phyloP scores from a whole-genome alignment of 2,329 filamentous ascomycete species.

The Colletotrichum tanaceti region DNA sequence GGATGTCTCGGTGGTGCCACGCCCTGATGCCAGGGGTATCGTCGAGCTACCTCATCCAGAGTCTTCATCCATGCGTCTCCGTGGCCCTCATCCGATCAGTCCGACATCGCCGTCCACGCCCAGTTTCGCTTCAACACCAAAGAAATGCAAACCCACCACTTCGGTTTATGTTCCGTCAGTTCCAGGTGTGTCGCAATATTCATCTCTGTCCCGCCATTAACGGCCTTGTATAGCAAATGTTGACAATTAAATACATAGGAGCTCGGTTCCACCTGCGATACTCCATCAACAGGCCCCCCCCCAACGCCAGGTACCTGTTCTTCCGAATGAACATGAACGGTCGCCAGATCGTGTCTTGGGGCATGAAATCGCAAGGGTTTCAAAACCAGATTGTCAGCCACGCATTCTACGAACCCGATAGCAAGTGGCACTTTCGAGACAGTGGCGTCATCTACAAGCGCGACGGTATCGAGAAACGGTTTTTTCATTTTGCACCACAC shows the following conservation, averaged over 20 bases:
- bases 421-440: conserved; percentile 55
- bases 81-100: conserved; percentile 36
- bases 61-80: conserved; percentile 56
- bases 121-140: conserved; percentile 44
- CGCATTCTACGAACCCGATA: conserved; percentile 62
- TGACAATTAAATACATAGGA: conserved; percentile 49
- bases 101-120: conserved; percentile 3
- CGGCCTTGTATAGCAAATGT: background rate
- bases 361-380: conserved; percentile 54
- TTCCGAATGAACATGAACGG: conserved; percentile 69
- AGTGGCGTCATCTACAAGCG: conserved; percentile 49
- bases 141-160: conserved; percentile 55
- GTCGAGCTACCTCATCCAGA: conserved; percentile 68
- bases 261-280: conserved; percentile 66
- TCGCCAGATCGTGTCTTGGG: conserved; percentile 64
- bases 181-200: conserved; percentile 55
- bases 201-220: background rate
- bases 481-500: conserved; percentile 61
- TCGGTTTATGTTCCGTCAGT: conserved; percentile 69
- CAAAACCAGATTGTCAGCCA: conserved; percentile 55
- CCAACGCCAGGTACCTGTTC: conserved; percentile 57
- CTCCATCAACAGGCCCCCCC: conserved; percentile 51
- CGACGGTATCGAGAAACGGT: conserved; percentile 60
- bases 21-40: conserved; percentile 52
- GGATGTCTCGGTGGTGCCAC: conserved; percentile 57